These are phyloP conservation scores for Kuraishia hungarica DNA, from an alignment of 805 yeast species.

Conservation along the genomic window DNA sequence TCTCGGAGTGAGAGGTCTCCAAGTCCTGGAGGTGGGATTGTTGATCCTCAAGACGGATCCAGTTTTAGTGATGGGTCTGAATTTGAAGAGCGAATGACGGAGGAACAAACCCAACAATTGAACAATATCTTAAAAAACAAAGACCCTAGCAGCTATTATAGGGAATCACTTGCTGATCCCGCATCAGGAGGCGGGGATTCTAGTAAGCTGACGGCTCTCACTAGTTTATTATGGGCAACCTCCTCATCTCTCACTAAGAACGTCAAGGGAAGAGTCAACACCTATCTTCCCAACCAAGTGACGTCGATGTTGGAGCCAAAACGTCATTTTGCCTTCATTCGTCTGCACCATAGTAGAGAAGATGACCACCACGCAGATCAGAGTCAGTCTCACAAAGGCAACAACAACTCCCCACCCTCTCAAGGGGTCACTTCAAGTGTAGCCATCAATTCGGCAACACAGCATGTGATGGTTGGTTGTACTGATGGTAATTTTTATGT, in stretches of 20 bases:
- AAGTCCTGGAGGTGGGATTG: constrained; percentile 5
- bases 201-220: constrained; percentile 3
- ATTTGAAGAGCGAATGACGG: constrained; percentile 21
- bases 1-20: constrained; percentile 5
- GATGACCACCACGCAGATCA: constrained; percentile 25
- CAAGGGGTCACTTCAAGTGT: constrained; percentile 19
- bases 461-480: constrained; percentile 63
- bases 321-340: constrained; percentile 85
- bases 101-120: constrained; percentile 10
- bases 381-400: constrained; percentile 10
- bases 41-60: constrained; percentile 9
- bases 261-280: constrained; percentile 9
- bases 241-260: constrained; percentile 6
- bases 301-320: constrained; percentile 82
- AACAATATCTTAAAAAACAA: constrained; percentile 4
- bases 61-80: constrained; percentile 22
- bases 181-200: background rate
- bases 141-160: constrained; percentile 4
- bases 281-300: constrained; percentile 66
- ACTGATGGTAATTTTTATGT: constrained; percentile 75
- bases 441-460: constrained; percentile 18
- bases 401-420: constrained; percentile 22
- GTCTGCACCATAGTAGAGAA: constrained; percentile 41
- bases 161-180: background rate
- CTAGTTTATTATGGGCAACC: constrained; percentile 16